Evolutionary conservation across 177 flowering plant genomes (phyloP).

Genomic region (Vitis hybrid): DNA sequence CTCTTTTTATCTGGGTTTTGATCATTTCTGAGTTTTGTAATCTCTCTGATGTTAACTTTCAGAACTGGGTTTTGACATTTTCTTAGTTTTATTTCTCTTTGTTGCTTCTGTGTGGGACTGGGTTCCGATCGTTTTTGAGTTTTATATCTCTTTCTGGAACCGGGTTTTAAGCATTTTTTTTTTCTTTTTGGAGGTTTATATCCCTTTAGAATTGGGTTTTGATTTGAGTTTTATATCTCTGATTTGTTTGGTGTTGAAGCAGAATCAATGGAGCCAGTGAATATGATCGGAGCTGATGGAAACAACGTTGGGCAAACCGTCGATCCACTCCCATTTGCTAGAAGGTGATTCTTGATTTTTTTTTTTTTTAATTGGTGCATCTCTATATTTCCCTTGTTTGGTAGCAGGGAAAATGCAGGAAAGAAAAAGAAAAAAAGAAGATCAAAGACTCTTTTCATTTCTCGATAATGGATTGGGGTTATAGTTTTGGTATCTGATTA

Average conservation of each 20-base stretch:
- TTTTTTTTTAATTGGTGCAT: neutral
- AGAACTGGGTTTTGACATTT: too few relatives aligned
- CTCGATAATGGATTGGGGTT: neutral
- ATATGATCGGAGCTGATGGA: neutral
- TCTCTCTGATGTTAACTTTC: too few relatives aligned
- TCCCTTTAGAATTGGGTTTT: too few relatives aligned
- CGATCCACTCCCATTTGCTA: constrained; percentile 49
- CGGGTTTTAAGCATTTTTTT: too few relatives aligned
- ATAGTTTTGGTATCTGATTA: neutral
- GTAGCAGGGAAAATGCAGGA: neutral
- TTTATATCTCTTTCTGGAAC: too few relatives aligned
- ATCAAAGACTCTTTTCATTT: neutral
- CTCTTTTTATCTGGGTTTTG: too few relatives aligned
- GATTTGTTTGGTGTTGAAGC: constrained; percentile 15
- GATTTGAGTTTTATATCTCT: neutral
- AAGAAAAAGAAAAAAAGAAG: too few relatives aligned
- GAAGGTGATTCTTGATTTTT: constrained; percentile 31
- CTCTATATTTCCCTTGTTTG: neutral
- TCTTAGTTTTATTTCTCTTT: too few relatives aligned
- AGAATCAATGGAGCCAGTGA: constrained; percentile 18
- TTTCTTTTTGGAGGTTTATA: too few relatives aligned
- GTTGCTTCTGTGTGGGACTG: too few relatives aligned
- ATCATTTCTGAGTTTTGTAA: too few relatives aligned
- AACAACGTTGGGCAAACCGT: constrained; percentile 4
- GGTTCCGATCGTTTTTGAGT: too few relatives aligned